phyloP scores from a whole-genome alignment of 2,329 filamentous ascomycete genomes.

The Coleophoma crateriformis region DNA sequence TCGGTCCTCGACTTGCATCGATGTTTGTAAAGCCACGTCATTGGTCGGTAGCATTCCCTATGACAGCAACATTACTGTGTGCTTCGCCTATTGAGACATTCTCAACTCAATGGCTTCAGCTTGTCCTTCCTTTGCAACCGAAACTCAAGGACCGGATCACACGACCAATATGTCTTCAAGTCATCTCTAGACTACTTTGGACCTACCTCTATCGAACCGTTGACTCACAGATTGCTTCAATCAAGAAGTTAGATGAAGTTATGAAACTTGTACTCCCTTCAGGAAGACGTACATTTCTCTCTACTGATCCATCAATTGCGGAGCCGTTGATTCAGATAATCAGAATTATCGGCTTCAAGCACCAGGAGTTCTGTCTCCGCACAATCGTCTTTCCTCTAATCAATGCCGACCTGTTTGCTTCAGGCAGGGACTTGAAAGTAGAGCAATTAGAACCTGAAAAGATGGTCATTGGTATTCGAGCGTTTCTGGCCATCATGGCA shows the following conservation, averaged over 20 bases:
- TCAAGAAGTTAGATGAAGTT: slow-evolving; percentile 84
- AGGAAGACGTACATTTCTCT: slow-evolving; percentile 74
- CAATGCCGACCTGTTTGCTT: slow-evolving; percentile 82
- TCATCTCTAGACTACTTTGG: slow-evolving; percentile 87
- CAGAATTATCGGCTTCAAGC: slow-evolving; percentile 87
- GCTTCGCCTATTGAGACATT: slow-evolving; percentile 83
- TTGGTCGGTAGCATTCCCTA: slow-evolving; percentile 82
- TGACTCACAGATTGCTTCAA: slow-evolving; percentile 62
- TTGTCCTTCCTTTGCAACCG: slow-evolving; percentile 71
- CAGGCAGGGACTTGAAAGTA: slow-evolving; percentile 59
- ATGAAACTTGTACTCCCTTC: slow-evolving; percentile 77
- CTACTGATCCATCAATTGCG: slow-evolving; percentile 75
- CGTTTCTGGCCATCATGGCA: slow-evolving; percentile 87
- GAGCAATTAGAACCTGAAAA: slow-evolving; percentile 94
- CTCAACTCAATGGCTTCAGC: slow-evolving; percentile 76
- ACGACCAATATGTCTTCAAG: slow-evolving; percentile 76
- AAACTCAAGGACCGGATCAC: slow-evolving; percentile 80
- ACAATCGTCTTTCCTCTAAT: slow-evolving; percentile 92
- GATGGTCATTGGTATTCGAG: slow-evolving; percentile 94
- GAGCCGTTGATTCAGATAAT: slow-evolving; percentile 93
- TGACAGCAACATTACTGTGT: slow-evolving; percentile 83
- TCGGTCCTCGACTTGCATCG: slow-evolving; percentile 73
- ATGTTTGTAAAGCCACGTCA: slow-evolving; percentile 90
- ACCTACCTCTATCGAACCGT: slow-evolving; percentile 84
- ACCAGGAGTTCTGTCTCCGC: slow-evolving; percentile 89